Evolutionary conservation across 2,329 filamentous ascomycete species (phyloP).

Genomic region (Sordariomycetes sp.): DNA sequence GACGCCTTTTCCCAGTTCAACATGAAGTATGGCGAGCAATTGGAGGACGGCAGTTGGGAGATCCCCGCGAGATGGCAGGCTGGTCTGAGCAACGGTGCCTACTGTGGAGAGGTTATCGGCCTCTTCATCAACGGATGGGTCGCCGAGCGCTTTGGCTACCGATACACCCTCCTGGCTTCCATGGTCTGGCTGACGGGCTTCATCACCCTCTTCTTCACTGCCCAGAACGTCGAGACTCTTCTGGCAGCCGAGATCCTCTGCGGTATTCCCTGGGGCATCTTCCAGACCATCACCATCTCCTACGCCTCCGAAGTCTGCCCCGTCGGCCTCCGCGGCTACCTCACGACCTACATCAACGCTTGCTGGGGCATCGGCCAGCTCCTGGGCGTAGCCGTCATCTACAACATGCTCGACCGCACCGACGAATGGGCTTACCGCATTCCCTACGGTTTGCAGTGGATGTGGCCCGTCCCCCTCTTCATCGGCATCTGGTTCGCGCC

Average conservation of each 20-base stretch:
- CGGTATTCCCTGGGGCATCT: conserved; percentile 54
- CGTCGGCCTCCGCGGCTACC: conserved; percentile 59
- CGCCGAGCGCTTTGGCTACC: conserved; percentile 59
- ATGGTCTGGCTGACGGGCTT: conserved; percentile 45
- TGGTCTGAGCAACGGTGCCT: conserved; percentile 49
- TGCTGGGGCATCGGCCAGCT: conserved; percentile 72
- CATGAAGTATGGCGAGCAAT: conserved; percentile 43
- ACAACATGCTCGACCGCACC: conserved; percentile 52
- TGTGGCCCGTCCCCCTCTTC: conserved; percentile 62
- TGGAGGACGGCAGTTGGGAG: conserved; percentile 36
- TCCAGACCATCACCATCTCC: conserved; percentile 50
- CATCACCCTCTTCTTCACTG: conserved; percentile 57
- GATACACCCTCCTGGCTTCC: conserved; percentile 52
- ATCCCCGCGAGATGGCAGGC: conserved; percentile 55
- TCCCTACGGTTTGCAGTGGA: conserved; percentile 68
- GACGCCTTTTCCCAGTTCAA: conserved; percentile 48
- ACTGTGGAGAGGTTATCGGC: conserved; percentile 57
- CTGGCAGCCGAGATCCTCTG: conserved; percentile 54
- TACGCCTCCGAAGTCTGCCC: conserved; percentile 68
- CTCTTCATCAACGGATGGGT: conserved; percentile 57
- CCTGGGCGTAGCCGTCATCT: conserved; percentile 66
- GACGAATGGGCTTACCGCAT: conserved; percentile 64
- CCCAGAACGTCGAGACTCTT: conserved; percentile 47
- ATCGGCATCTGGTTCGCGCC: conserved; percentile 60
- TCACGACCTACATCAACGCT: conserved; percentile 69